These are phyloP conservation scores for Candida dajiaensis DNA, from an alignment of 805 yeast genomes.

Conservation along the genomic window DNA sequence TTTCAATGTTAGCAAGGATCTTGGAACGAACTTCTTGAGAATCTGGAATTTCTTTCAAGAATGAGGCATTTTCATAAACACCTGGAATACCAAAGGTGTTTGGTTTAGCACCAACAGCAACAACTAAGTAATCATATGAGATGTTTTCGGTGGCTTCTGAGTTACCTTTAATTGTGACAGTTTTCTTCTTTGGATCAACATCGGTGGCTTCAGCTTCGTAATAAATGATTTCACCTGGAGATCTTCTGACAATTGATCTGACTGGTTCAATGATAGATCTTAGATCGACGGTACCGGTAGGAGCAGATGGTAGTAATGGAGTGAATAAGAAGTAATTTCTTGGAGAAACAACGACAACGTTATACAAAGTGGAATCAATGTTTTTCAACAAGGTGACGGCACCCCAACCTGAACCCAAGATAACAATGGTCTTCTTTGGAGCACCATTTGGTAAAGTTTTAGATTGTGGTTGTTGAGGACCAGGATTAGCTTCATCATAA, in stretches of 20 bases:
- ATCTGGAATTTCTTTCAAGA: constrained; percentile 86
- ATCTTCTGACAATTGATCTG: constrained; percentile 75
- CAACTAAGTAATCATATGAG: constrained; percentile 76
- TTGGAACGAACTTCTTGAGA: constrained; percentile 78
- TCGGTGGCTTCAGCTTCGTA: constrained; percentile 87
- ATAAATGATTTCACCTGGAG: constrained; percentile 71
- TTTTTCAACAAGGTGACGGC: constrained; percentile 78
- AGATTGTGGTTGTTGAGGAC: constrained; percentile 55
- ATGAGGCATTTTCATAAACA: constrained; percentile 81
- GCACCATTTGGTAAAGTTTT: constrained; percentile 42
- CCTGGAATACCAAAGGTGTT: constrained; percentile 95
- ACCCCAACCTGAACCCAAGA: constrained; percentile 94
- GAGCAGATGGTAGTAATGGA: constrained; percentile 91
- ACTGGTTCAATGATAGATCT: constrained; percentile 95
- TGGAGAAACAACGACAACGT: constrained; percentile 87
- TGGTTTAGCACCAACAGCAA: constrained; percentile 94
- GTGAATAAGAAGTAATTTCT: constrained; percentile 94
- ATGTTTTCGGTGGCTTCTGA: constrained; percentile 32
- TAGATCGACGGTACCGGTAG: constrained; percentile 86
- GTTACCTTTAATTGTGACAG: constrained; percentile 52
- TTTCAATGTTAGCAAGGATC: constrained; percentile 83
- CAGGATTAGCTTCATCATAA: constrained; percentile 57
- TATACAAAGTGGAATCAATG: constrained; percentile 80
- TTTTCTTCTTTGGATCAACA: constrained; percentile 68
- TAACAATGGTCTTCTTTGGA: constrained; percentile 46